These are phyloP conservation scores for Musa balbisiana DNA, from an alignment of 202 grass and related monocot genomes.

Conservation along the genomic window DNA sequence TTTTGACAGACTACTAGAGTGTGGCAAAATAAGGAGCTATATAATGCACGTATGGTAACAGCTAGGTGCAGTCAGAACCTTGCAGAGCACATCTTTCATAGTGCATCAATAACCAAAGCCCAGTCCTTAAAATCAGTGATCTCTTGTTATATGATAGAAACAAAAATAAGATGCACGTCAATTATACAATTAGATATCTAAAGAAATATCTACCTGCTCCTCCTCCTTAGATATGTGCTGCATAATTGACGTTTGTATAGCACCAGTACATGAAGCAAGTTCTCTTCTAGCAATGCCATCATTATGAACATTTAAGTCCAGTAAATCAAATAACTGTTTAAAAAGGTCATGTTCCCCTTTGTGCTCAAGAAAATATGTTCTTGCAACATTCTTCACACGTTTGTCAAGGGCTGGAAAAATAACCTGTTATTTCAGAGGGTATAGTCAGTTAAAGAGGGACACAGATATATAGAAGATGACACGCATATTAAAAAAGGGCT, in stretches of 20 bases:
- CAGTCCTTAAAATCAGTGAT: neutral
- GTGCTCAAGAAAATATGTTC: constrained; percentile 86
- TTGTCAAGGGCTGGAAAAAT: constrained; percentile 93
- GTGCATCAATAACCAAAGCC: neutral
- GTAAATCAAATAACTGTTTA: constrained; percentile 47
- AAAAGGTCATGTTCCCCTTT: constrained; percentile 79
- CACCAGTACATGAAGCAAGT: constrained; percentile 70
- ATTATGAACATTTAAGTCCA: constrained; percentile 41
- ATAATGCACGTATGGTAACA: neutral
- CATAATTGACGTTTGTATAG: constrained; percentile 61
- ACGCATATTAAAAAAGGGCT: neutral
- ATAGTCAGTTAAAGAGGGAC: neutral
- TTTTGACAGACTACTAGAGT: neutral
- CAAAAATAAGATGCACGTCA: neutral
- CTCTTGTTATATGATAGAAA: neutral
- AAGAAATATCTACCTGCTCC: constrained; percentile 48
- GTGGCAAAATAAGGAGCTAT: neutral
- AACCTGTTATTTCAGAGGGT: constrained; percentile 46
- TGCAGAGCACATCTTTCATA: neutral
- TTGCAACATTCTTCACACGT: constrained; percentile 79
- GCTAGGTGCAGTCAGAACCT: neutral
- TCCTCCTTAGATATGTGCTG: constrained; percentile 98
- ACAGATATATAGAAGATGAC: neutral
- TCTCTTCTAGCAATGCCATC: constrained; percentile 45
- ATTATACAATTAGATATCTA: neutral